Percentiles rank a stretch among this genome's conserved stretches.
phyloP scores from a whole-genome alignment of 352 stramenopile species.

The Phytophthora pistaciae region DNA sequence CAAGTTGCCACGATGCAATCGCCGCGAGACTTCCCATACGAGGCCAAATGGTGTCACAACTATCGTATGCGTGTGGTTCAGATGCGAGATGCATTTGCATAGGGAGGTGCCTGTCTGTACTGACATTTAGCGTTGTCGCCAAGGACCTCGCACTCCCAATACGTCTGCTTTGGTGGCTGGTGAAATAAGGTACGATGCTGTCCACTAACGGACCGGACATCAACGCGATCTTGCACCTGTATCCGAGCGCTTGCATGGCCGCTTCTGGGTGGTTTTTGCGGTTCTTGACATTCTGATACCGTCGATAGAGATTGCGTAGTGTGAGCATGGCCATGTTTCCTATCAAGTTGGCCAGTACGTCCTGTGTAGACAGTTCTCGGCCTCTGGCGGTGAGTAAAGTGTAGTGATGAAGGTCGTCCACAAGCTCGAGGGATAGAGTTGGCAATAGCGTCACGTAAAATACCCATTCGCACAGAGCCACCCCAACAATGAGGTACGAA shows the following conservation, averaged over 20 bases:
- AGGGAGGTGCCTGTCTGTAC: not conserved
- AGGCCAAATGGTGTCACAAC: conserved; percentile 9
- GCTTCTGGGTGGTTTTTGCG: not conserved
- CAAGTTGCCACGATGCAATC: not conserved
- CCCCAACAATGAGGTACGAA: not conserved
- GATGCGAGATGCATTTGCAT: conserved; percentile 14
- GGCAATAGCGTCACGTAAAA: conserved; percentile 5
- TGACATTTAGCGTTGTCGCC: not conserved
- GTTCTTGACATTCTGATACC: conserved; percentile 6
- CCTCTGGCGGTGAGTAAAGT: not conserved
- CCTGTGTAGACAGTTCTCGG: conserved; percentile 5
- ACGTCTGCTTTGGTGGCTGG: not conserved
- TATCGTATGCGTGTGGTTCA: conserved; percentile 4
- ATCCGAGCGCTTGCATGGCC: conserved; percentile 3
- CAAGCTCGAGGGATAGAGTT: not conserved
- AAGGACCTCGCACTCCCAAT: too few relatives aligned
- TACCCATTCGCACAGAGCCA: conserved; percentile 1
- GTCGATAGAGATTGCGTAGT: conserved; percentile 8
- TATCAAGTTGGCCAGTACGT: conserved; percentile 14
- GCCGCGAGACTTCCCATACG: conserved; percentile 2
- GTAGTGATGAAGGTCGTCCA: conserved; percentile 7
- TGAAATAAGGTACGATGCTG: not conserved
- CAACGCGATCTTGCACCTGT: conserved; percentile 9
- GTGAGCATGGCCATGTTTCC: conserved; percentile 11
- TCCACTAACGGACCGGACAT: not conserved